Base-by-base conservation (phyloP, 108 stramenopile genomes). In the Mediolabrus comicus region DNA sequence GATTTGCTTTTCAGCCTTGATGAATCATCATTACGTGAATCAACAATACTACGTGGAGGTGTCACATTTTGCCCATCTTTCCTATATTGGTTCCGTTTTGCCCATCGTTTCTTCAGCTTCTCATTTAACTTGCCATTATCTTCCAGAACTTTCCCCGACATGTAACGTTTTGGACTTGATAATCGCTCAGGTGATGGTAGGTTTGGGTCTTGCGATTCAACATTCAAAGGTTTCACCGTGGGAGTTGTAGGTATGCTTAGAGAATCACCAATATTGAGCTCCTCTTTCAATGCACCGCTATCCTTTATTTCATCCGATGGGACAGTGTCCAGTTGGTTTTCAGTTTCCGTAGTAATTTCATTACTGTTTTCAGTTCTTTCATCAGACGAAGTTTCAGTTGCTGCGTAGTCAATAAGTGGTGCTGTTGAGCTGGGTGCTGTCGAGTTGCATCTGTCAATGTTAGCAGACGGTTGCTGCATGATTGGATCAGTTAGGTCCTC, bases 111-210 rank as follows among this genome's bases (percentile, higher is more conserved):
- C 19, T 55, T 54, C 4, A 74, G 43, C 38, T 59, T 57, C 25
- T 61, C 73, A 52, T 53, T 66, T 22, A 74, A 49, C 34, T 52
- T 53, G 14, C 49, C 66, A 43, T 60, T 61, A 28, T 74, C 59
- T 49, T 49, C 22, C 5, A 49, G 19, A 3, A 49, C 22, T 49
- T 49, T 49, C 4, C n/a, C 46, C 46, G 19, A 22, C 19, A 49
- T 22, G 22, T 49, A 49, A 24, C 19, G 7, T 49, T 17, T 22
- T 22, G 5, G 19, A 49, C 9, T 49, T 49, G 46, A 22, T n/a
- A n/a, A n/a, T 24, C 46, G 19, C 6, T 24, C 46, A 9, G 22
- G 8, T 49, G 19, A 2, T 43, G 17, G 2, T 22, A 22, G 22
- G 46, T 22, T 49, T n/a, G n/a, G n/a, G 46, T 49, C 9, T 49